These are phyloP conservation scores for Nitzschia sp. DNA, from an alignment of 108 stramenopile species.

Conservation along the genomic window DNA sequence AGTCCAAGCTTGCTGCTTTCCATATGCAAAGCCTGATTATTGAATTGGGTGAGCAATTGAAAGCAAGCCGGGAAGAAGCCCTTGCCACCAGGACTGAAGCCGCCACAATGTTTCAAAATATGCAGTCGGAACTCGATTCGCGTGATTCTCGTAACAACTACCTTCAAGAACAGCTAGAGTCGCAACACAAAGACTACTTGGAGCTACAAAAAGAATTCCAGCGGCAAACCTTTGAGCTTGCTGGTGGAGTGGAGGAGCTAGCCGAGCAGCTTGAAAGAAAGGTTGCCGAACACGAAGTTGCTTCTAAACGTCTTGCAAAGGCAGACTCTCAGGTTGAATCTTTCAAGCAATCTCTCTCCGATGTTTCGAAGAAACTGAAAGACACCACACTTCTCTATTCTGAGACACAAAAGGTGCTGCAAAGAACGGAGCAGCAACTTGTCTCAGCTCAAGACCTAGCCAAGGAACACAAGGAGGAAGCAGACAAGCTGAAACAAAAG, in stretches of 20 bases:
- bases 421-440: not conserved
- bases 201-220: constrained; percentile 1
- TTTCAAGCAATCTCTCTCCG: not conserved
- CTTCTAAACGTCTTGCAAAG: not conserved
- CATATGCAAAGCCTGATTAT: not conserved
- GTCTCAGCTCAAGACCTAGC: not conserved
- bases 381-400: not conserved
- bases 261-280: not conserved
- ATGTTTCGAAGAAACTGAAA: not conserved
- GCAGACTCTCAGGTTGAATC: not conserved
- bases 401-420: not conserved
- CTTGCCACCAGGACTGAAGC: not conserved
- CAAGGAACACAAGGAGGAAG: not conserved
- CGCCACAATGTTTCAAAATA: not conserved
- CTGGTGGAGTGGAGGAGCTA: not conserved
- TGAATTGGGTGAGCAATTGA: not conserved
- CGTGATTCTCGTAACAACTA: not conserved
- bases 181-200: constrained; percentile 1
- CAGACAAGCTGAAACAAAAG: not conserved
- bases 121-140: not conserved
- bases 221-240: not conserved
- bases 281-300: not conserved
- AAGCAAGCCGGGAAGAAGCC: not conserved
- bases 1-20: not conserved
- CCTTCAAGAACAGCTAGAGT: not conserved